Base-by-base conservation (phyloP, 192 early-diverging fungal genomes). In the Backusella tarrabulga region DNA sequence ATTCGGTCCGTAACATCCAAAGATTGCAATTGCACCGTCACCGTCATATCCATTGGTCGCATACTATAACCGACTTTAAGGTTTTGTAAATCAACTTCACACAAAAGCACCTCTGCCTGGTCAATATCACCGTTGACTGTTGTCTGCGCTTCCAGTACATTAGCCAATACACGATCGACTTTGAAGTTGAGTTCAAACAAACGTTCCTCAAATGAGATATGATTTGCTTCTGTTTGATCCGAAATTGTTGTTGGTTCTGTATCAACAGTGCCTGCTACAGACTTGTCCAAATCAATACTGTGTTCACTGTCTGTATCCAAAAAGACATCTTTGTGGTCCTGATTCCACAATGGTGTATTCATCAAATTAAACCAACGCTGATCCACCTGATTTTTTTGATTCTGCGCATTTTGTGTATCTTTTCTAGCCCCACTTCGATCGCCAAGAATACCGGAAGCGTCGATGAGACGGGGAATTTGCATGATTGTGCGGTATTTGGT, bases 401-500 rank as follows among this genome's bases (percentile, higher is more conserved):
- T 38, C 42, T 52, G 63, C 12, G 4, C 69, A 54, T 67, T 35
- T 32, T 23, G 21, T 40, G 19, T 35, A 36, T 36, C 21, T 2
- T 46, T 19, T 4, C 17, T 29, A 2, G 6, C 4, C 29, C 12
- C 23, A 14, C 2, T 34, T 34, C 34, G 15, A 77, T 71, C 35
- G 54, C 71, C 36, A 78, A 83, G 8, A 71, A 74, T 50, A 69
- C 79, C 78, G 77, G 79, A 63, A 80, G 84, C 38, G 88, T 83
- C 23, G 95, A 88, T 46, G 92, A 83, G 54, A 94, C 92, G 23
- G 93, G 76, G 76, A 8, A 75, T 26, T 12, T 77, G 72, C 95
- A 97, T 98, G 6, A 98, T 85, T 1, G 91, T 90, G 75, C 93
- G 92, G 88, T 98, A 97, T 81, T 99, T 99, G 69, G 91, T 86